These are phyloP conservation scores for Sechiopsis laciniata DNA, from an alignment of 306 rosid genomes.

Conservation along the genomic window DNA sequence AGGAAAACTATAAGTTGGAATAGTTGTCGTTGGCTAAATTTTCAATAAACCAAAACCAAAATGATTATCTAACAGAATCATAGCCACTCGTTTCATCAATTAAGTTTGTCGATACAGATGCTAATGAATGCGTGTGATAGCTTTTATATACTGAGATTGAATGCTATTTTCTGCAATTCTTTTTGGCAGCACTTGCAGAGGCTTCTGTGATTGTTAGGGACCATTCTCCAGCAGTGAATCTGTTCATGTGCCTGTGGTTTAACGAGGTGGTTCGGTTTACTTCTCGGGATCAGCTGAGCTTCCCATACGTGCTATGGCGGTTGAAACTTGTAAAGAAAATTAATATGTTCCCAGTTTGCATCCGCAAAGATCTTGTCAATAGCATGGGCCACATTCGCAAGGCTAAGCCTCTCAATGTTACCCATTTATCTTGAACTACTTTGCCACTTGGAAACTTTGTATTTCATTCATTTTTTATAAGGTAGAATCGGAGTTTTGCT, in stretches of 20 bases:
- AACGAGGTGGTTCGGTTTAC: conserved; percentile 91
- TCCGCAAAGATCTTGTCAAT: conserved; percentile 93
- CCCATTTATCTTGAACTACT: conserved; percentile 27
- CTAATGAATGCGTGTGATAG: too few species aligned
- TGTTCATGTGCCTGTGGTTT: conserved; percentile 88
- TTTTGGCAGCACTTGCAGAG: conserved; percentile 70
- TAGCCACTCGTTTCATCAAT: too few species aligned
- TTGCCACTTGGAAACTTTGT: background rate
- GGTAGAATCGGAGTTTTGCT: too few species aligned
- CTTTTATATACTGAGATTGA: too few species aligned
- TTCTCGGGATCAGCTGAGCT: conserved; percentile 93
- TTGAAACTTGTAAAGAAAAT: conserved; percentile 54
- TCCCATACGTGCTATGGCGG: conserved; percentile 87
- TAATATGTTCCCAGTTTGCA: conserved; percentile 77
- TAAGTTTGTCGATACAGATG: too few species aligned
- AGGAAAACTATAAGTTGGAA: too few species aligned
- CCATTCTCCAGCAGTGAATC: conserved; percentile 58
- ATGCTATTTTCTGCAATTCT: too few species aligned
- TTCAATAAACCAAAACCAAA: too few species aligned
- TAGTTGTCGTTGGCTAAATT: too few species aligned
- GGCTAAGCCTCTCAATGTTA: conserved; percentile 64
- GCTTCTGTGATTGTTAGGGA: conserved; percentile 85
- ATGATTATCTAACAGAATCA: too few species aligned
- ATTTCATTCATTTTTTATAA: background rate
- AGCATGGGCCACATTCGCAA: conserved; percentile 95